phyloP scores from a whole-genome alignment of 805 yeast genomes.

The Metschnikowia arizonensis region DNA sequence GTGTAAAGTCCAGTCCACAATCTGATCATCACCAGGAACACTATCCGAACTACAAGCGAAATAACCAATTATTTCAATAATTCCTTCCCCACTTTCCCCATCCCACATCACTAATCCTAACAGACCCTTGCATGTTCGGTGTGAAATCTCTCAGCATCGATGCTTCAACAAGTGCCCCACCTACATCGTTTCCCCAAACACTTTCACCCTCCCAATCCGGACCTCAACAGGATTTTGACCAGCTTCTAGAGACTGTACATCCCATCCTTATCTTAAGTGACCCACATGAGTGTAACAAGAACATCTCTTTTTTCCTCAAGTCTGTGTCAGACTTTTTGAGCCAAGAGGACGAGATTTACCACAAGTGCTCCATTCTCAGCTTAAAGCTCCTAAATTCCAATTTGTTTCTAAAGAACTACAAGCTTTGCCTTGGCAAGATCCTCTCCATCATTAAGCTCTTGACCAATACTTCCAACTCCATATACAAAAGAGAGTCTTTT shows the following conservation, averaged over 20 bases:
- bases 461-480: not conserved
- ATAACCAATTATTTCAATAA: no score
- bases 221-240: slow-evolving; percentile 4
- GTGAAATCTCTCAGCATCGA: slow-evolving; percentile 1
- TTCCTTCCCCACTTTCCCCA: no score
- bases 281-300: slow-evolving; percentile 36
- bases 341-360: slow-evolving; percentile 23
- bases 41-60: no score
- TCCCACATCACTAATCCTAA: not conserved
- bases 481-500: slow-evolving; percentile 14
- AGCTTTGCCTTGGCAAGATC: slow-evolving; percentile 36
- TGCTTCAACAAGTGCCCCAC: not conserved
- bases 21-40: not conserved
- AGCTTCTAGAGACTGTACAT: slow-evolving; percentile 12
- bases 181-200: slow-evolving; percentile 5
- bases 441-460: slow-evolving; percentile 12
- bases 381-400: slow-evolving; percentile 35
- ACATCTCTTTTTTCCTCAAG: slow-evolving; percentile 33
- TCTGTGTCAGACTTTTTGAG: slow-evolving; percentile 29
- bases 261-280: slow-evolving; percentile 35
- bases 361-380: slow-evolving; percentile 30
- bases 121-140: not conserved
- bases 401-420: slow-evolving; percentile 34
- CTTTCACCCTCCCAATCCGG: slow-evolving; percentile 1
- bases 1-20: not conserved